A percentile compares a stretch with the other conserved stretches of the same genome.
Evolutionary conservation across 352 stramenopile species (phyloP).

Genomic region (Thalassiosira sp.): DNA sequence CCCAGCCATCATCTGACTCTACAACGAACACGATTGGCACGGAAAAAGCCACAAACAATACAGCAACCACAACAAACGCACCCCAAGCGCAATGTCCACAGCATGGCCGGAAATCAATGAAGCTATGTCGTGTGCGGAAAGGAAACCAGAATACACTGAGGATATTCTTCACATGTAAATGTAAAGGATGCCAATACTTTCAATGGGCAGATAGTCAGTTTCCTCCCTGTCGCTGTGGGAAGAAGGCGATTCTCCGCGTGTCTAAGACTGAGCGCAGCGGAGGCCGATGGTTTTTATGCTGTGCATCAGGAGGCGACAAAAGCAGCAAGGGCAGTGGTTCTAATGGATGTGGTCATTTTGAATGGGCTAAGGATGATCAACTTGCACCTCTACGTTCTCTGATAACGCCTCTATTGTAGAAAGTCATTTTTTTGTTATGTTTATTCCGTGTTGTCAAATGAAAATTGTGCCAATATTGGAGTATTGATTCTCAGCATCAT

Average conservation of each 20-base stretch:
- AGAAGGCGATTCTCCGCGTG: conserved; percentile 40
- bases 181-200: conserved; percentile 57
- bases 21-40: conserved; percentile 4
- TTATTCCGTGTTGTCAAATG: not conserved
- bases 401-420: conserved; percentile 45
- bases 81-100: conserved; percentile 44
- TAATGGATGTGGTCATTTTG: conserved; percentile 52
- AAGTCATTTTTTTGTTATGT: not conserved
- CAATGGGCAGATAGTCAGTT: conserved; percentile 61
- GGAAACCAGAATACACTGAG: conserved; percentile 41
- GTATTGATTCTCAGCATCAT: not conserved
- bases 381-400: conserved; percentile 30
- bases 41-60: conserved; percentile 9
- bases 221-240: conserved; percentile 45
- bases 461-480: not conserved
- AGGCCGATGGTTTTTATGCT: conserved; percentile 65
- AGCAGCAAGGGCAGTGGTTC: conserved; percentile 11
- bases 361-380: conserved; percentile 51
- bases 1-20: conserved; percentile 3
- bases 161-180: conserved; percentile 61
- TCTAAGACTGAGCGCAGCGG: conserved; percentile 60
- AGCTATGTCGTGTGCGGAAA: conserved; percentile 46
- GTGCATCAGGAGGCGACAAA: conserved; percentile 30
- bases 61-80: conserved; percentile 4
- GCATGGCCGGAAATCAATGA: conserved; percentile 48